Evolutionary conservation across 805 yeast species (phyloP), one percentile per base, ranked within the genome.

Genomic region (Lachancea sp.): DNA sequence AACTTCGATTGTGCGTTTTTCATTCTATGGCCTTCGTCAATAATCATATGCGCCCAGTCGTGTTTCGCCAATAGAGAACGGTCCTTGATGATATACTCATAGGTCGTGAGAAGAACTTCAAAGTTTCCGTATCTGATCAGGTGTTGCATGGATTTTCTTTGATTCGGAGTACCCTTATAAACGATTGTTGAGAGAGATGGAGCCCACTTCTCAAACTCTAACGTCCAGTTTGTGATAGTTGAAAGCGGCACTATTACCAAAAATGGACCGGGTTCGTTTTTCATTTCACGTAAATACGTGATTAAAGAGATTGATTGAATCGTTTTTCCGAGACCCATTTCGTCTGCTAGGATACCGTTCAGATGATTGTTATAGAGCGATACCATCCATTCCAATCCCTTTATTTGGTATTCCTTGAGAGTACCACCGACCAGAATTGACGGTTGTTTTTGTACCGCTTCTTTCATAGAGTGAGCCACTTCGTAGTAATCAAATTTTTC

Each of bases 371-470:
- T 92, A 68, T 75, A 92, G 44, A 92, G 67, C 0, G 98, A 92
- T 3, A 92, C 95, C 98, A 92, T 92, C 99, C 99, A 92, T 60
- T 92, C 96, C 42, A 92, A 70, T 58, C 99, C 99, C 60, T 83
- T 83, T 36, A 92, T 24, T 65, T 92, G 95, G 59, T 84, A 84
- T 53, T 84, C 94, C 58, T 84, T 84, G 56, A 84, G 68, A 26
- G 72, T 70, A 52, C 95, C 95, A 45, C 94, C 94, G 25, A 84
- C 76, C 38, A 84, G 65, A 16, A 83, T 74, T 2, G 69, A 45
- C 2, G 95, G 88, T 55, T 84, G 95, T 39, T 69, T 75, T 2
- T 64, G 68, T 32, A 84, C 70, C 29, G 71, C 77, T 58, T 84
- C 95, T 52, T 77, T 75, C 33, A 83, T 70, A 48, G 76, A 69